Evolutionary conservation across 768 basidiomycete species (phyloP).

Genomic region (Panus rudis): DNA sequence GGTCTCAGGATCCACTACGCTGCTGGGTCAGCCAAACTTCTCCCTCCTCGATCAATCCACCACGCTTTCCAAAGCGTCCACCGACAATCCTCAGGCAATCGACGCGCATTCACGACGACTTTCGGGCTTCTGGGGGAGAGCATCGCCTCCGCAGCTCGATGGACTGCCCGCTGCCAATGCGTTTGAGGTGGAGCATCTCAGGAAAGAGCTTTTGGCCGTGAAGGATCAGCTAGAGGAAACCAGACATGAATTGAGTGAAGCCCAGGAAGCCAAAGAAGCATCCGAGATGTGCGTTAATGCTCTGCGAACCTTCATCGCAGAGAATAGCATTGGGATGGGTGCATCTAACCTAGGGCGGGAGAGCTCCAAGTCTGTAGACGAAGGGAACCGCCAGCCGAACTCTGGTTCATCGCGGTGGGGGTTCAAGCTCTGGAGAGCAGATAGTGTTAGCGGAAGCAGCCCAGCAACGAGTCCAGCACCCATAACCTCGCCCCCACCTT

Average conservation of each 20-base stretch:
- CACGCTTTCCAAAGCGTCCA: background rate
- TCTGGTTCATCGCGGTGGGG: constrained; percentile 43
- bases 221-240: constrained; percentile 57
- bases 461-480: constrained; percentile 12
- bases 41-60: constrained; percentile 13
- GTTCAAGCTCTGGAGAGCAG: constrained; percentile 69
- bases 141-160: constrained; percentile 37
- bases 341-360: constrained; percentile 7
- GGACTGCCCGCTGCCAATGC: constrained; percentile 11
- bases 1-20: constrained; percentile 36
- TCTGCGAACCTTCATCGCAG: constrained; percentile 74
- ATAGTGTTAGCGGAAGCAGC: constrained; percentile 24
- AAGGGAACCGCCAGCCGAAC: constrained; percentile 13
- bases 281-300: constrained; percentile 81
- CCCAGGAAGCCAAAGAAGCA: constrained; percentile 80
- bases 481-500: constrained; percentile 22
- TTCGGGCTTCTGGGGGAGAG: constrained; percentile 48
- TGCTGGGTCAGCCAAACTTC: no score
- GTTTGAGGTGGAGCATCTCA: constrained; percentile 48
- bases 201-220: constrained; percentile 49
- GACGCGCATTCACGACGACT: constrained; percentile 33
- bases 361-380: constrained; percentile 7
- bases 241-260: constrained; percentile 64
- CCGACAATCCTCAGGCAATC: constrained; percentile 26
- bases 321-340: constrained; percentile 54